phyloP scores from a whole-genome alignment of 2,329 filamentous ascomycete species.

The Ophioceras dolichostomum region DNA sequence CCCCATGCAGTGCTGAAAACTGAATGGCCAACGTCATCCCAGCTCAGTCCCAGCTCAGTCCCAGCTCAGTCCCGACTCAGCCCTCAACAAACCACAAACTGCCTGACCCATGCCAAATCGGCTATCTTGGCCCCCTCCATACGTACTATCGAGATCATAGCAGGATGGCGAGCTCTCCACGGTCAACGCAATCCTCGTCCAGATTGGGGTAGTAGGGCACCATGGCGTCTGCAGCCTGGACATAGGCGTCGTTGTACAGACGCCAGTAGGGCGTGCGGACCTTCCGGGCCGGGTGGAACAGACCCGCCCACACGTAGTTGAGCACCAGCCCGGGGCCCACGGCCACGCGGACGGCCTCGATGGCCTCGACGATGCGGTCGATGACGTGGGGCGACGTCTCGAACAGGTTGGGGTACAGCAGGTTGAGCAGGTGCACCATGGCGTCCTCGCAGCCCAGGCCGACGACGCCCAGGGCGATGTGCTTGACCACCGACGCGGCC shows the following conservation, averaged over 20 bases:
- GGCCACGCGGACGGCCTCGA: conserved; percentile 89
- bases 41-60: no score
- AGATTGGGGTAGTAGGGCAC: conserved; percentile 90
- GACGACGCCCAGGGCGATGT: conserved; percentile 94
- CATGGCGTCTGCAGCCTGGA: conserved; percentile 86
- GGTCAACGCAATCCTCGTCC: conserved; percentile 65
- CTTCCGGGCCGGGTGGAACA: conserved; percentile 95
- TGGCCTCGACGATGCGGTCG: conserved; percentile 92
- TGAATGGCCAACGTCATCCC: no score
- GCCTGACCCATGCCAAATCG: no score
- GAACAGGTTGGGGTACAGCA: conserved; percentile 93
- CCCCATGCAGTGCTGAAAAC: no score
- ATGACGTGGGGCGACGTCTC: conserved; percentile 98
- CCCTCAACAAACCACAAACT: no score
- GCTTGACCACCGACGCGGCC: conserved; percentile 92
- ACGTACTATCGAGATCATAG: no score
- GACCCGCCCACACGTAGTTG: conserved; percentile 96
- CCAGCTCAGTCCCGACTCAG: no score
- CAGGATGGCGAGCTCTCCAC: conserved; percentile 74
- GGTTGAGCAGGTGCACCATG: conserved; percentile 94
- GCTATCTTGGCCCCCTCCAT: no score
- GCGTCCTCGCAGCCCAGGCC: conserved; percentile 95
- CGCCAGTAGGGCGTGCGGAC: conserved; percentile 93
- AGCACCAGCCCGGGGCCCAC: conserved; percentile 86
- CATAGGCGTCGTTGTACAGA: conserved; percentile 93